These are phyloP conservation scores for Starmera stellimalicola DNA, from an alignment of 1,139 yeast genomes.

Conservation along the genomic window DNA sequence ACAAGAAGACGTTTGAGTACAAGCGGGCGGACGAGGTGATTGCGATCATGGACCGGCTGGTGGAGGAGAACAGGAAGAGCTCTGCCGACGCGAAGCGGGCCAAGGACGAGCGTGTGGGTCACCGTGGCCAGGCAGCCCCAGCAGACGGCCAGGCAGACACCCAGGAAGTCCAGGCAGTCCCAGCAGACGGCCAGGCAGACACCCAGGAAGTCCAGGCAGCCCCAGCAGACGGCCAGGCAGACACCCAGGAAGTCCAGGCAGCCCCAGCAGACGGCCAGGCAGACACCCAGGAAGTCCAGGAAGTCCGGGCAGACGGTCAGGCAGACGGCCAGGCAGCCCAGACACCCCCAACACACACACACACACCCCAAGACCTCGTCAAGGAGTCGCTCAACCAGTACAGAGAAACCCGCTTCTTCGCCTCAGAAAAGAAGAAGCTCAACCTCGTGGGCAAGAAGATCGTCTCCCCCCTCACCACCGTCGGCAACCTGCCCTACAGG, in stretches of 20 bases:
- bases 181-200: too few species aligned
- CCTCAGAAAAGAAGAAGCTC: conserved; percentile 72
- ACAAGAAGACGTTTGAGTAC: conserved; percentile 54
- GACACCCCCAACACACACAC: conserved; percentile 8
- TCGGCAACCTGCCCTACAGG: conserved; percentile 93
- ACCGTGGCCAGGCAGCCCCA: conserved; percentile 4
- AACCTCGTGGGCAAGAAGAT: conserved; percentile 69
- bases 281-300: conserved; percentile 8
- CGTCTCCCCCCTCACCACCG: conserved; percentile 93
- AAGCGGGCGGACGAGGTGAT: conserved; percentile 45
- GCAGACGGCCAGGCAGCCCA: conserved; percentile 8
- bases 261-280: too few species aligned
- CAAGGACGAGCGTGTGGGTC: conserved; percentile 13
- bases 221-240: too few species aligned
- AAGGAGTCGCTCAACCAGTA: conserved; percentile 43
- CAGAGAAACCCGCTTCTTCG: conserved; percentile 67
- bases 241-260: conserved; percentile 6
- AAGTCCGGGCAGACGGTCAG: conserved; percentile 3
- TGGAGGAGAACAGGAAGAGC: conserved; percentile 29
- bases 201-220: conserved; percentile 6
- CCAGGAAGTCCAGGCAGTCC: conserved; percentile 5
- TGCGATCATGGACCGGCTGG: conserved; percentile 45
- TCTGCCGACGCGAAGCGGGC: conserved; percentile 20
- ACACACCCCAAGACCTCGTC: conserved; percentile 17
- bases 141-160: too few species aligned